Evolutionary conservation across 192 early-diverging fungal genomes (phyloP), one percentile per base, ranked within the genome.

Genomic region (Coemansia sp.): DNA sequence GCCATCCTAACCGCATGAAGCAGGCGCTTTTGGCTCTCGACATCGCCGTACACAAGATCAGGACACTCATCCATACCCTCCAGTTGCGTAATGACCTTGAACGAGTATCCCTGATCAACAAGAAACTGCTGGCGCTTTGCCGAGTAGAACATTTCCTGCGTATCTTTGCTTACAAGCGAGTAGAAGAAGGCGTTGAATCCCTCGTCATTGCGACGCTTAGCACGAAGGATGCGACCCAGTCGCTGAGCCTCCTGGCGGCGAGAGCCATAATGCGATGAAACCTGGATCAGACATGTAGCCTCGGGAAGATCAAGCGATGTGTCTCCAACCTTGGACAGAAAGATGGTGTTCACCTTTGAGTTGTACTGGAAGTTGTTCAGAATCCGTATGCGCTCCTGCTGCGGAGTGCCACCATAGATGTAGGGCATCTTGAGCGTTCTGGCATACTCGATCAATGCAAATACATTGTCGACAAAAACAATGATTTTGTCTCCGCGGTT

Each of bases 271-370:
- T 99, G 98, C 1, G 93, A 94, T 4, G 97, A 98, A 0, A 99
- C 95, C 76, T 99, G 98, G 76, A 99, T 99, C 64, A 99, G 83
- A 65, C 95, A 97, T 0, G 94, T 98, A 0, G 98, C 98, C 71
- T 98, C 98, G 18, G 98, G 97, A 40, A 99, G 77, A 84, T 99
- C 97, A 43, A 99, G 94, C 42, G 94, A 96, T n/a, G 98, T 99
- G 76, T 99, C 98, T 69, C 98, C 98, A 55, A 99, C 94, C 71
- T 91, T 93, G 37, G 90, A 92, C 45, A 93, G 68, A 51, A 91
- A 98, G 37, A 94, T 93, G 0, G 96, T 98, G 80, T 92, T 97
- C 67, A 96, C 67, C 21, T 84, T 75, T 1, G 97, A 92, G 75
- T 98, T 95, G 80, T 94, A 87, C 76, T 93, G 94, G 75, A 99